A percentile compares a stretch with the other conserved stretches of the same genome.
Evolutionary conservation across 352 stramenopile genomes (phyloP).

Genomic region (Phytophthora boehmeriae): DNA sequence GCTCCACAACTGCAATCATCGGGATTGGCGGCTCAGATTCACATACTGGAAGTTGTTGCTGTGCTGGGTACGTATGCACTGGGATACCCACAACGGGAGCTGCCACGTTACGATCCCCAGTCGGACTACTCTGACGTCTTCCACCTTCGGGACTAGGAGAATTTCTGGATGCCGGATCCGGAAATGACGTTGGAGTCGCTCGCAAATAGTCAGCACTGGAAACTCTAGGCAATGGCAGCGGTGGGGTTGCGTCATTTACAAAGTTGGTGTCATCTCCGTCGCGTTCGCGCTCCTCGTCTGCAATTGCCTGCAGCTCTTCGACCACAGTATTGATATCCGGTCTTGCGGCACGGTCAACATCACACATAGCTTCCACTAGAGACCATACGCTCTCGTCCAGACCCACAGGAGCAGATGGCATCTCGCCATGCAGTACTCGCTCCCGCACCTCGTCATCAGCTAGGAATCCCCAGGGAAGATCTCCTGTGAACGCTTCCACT

Average conservation of each 20-base stretch:
- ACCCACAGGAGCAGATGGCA: slow-evolving; percentile 41
- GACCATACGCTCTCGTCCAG: slow-evolving; percentile 53
- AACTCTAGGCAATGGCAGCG: slow-evolving; percentile 31
- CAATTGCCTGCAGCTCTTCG: slow-evolving; percentile 46
- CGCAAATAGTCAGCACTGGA: slow-evolving; percentile 34
- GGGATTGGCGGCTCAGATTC: slow-evolving; percentile 15
- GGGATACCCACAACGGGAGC: slow-evolving; percentile 26
- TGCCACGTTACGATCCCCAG: slow-evolving; percentile 5
- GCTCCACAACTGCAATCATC: slow-evolving; percentile 41
- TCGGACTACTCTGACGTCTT: slow-evolving; percentile 29
- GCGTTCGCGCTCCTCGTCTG: slow-evolving; percentile 53
- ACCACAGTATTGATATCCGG: slow-evolving; percentile 57
- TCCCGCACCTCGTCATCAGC: slow-evolving; percentile 48
- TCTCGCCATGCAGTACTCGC: slow-evolving; percentile 45
- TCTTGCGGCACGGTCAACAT: slow-evolving; percentile 42
- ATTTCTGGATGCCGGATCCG: slow-evolving; percentile 10
- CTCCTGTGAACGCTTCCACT: slow-evolving; percentile 58
- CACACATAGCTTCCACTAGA: slow-evolving; percentile 63
- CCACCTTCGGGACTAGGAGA: slow-evolving; percentile 12
- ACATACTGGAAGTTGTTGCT: slow-evolving; percentile 8
- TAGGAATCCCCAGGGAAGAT: slow-evolving; percentile 67
- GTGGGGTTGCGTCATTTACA: slow-evolving; percentile 22
- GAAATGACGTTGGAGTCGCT: slow-evolving; percentile 19
- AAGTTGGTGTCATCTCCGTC: slow-evolving; percentile 32
- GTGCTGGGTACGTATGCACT: slow-evolving; percentile 16